Conservation (phyloP, 2,329 filamentous ascomycete species). For the Fusarium sp. region DNA sequence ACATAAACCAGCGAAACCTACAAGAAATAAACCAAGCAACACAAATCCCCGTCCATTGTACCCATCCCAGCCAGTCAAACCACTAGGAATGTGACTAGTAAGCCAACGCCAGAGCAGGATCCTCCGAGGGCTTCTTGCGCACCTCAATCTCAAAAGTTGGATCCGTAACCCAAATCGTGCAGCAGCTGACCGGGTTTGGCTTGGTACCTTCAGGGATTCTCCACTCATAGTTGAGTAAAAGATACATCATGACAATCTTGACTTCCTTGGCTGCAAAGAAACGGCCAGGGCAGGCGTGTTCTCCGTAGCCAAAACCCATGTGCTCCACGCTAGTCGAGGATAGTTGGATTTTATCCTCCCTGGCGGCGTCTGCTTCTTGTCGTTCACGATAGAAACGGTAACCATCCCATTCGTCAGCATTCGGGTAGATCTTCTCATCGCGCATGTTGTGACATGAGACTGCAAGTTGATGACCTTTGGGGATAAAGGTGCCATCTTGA, state of each 20-base stretch:
- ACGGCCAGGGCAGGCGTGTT: not conserved
- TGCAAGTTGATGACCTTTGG: not conserved
- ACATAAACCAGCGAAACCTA: too few species aligned
- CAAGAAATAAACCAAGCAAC: too few species aligned
- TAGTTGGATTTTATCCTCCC: not conserved
- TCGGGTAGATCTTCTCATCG: not conserved
- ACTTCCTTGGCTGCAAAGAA: slow-evolving; percentile 8
- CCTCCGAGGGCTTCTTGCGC: not conserved
- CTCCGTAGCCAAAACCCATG: not conserved
- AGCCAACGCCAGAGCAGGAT: not conserved
- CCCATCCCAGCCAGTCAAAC: too few species aligned
- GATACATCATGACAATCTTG: not conserved
- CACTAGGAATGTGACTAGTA: too few species aligned
- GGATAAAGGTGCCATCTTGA: not conserved
- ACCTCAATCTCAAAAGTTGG: not conserved
- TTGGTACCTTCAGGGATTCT: not conserved
- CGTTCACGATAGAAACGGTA: not conserved
- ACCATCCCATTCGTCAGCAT: not conserved
- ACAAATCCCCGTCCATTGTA: too few species aligned
- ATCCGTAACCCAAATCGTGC: not conserved
- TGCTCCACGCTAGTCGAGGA: not conserved
- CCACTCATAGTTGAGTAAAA: slow-evolving; percentile 3
- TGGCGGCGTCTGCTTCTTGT: not conserved
- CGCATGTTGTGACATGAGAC: not conserved
- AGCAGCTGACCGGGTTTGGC: not conserved